Base-by-base conservation (phyloP, 345 rosid species). In the Populus deltoides region DNA sequence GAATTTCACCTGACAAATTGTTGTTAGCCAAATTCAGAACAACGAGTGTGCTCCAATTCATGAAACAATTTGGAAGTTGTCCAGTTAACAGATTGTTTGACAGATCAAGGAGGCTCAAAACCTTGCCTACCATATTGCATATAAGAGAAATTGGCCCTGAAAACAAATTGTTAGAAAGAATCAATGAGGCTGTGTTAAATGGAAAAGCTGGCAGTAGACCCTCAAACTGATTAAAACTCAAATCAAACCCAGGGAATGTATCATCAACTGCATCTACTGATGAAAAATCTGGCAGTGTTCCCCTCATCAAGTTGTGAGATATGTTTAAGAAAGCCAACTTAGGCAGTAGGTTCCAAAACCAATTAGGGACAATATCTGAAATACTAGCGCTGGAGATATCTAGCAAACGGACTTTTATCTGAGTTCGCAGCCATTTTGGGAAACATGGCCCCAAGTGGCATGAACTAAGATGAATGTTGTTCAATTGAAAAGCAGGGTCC, bases 341-440 rank as follows among this genome's bases (percentile, higher is more conserved):
- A 0, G 67, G 36, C 47, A 76, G 24, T 38, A 41, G 31, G 18
- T 82, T 38, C 86, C 85, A 80, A 63, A 83, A 83, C 85, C 82
- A 76, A 3, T 3, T 1, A 2, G 82, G 83, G 8, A 85, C 39
- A 15, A 31, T 8, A 67, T 73, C 82, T 39, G 74, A 71, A 78
- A 86, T 79, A 20, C 55, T 78, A 25, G 83, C 35, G 7, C 51
- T 18, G 1, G 87, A 84, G 29, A 86, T 65, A 71, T 86, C 86
- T 15, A 86, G 51, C 8, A 11, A 1, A 1, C 0, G 5, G n/a
- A 68, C 66, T 1, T 49, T 10, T 0, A 20, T 76, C n/a, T 81
- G 87, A n/a, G 66, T 27, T 43, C 3, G 79, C 53, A 87, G 61
- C 88, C 86, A 87, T 0, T 8, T 12, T 0, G 87, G 88, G 45